Conservation (phyloP, 2,329 filamentous ascomycete species). For the Trichoderma guizhouense region DNA sequence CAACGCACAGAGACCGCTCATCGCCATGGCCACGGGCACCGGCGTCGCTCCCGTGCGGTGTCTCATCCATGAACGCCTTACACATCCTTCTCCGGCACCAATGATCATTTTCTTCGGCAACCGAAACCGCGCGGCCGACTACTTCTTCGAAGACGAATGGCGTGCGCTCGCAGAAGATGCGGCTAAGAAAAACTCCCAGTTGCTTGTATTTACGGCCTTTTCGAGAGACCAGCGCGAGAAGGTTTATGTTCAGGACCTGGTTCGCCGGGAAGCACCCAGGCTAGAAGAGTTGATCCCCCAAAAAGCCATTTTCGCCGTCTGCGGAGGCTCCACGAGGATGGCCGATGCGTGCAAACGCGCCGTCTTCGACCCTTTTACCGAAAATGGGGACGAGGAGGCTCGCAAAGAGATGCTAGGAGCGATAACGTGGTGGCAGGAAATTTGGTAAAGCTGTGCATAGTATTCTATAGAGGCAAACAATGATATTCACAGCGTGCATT, state of each 20-base stretch:
- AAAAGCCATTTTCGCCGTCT: conserved; percentile 49
- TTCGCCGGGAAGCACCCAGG: conserved; percentile 41
- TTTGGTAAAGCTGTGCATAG: conserved; percentile 35
- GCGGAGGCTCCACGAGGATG: conserved; percentile 58
- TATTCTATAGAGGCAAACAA: neutral
- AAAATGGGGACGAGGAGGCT: conserved; percentile 36
- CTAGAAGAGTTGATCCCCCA: conserved; percentile 35
- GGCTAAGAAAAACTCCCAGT: conserved; percentile 17
- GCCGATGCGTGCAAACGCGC: conserved; percentile 52
- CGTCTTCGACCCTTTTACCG: conserved; percentile 47
- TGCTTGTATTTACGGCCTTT: conserved; percentile 45
- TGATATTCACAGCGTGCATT: neutral
- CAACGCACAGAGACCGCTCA: conserved; percentile 51
- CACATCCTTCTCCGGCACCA: conserved; percentile 30
- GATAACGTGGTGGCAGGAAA: conserved; percentile 55
- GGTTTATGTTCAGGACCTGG: conserved; percentile 55
- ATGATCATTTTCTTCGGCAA: conserved; percentile 79
- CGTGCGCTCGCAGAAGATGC: conserved; percentile 23
- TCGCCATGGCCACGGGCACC: conserved; percentile 82
- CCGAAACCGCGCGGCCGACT: conserved; percentile 71
- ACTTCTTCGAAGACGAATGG: conserved; percentile 81
- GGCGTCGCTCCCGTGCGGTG: conserved; percentile 82
- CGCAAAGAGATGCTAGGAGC: conserved; percentile 38
- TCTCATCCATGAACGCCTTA: conserved; percentile 70
- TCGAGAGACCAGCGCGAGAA: conserved; percentile 48